A percentile compares a stretch with the other conserved stretches of the same genome.
Evolutionary conservation across 345 rosid species (phyloP).

Genomic region (Laguncularia racemosa): DNA sequence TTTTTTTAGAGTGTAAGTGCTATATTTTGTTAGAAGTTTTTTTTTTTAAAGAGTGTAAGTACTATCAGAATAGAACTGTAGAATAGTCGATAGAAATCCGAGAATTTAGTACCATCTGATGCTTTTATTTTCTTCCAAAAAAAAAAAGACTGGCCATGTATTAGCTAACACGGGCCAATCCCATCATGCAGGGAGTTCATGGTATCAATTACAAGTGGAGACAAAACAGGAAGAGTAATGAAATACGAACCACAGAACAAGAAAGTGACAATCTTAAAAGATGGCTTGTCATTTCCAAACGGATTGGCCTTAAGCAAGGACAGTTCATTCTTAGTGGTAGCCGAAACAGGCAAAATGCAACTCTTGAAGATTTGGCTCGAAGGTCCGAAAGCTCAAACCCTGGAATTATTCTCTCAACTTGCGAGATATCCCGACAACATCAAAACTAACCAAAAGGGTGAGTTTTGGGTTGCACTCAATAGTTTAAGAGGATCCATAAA

Average conservation of each 20-base stretch:
- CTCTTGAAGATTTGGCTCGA: constrained; percentile 18
- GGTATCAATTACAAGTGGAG: constrained; percentile 14
- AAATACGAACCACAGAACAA: constrained; percentile 27
- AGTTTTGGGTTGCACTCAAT: constrained; percentile 55
- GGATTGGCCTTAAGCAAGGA: constrained; percentile 45
- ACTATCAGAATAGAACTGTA: too few relatives aligned
- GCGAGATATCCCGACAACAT: constrained; percentile 35
- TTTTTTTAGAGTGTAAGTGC: too few relatives aligned
- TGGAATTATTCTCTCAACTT: constrained; percentile 15
- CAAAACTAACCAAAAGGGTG: constrained; percentile 32
- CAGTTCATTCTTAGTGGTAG: constrained; percentile 29
- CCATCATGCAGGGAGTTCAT: constrained; percentile 17
- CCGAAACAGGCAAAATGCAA: constrained; percentile 18
- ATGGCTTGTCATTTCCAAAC: constrained; percentile 33
- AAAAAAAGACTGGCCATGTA: too few relatives aligned
- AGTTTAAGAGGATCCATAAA: constrained; percentile 23
- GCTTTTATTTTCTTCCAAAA: too few relatives aligned
- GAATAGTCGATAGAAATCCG: too few relatives aligned
- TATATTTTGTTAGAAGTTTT: too few relatives aligned
- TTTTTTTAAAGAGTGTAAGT: too few relatives aligned
- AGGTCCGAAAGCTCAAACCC: neutral
- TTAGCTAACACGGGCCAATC: too few relatives aligned
- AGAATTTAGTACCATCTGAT: too few relatives aligned
- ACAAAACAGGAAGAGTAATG: constrained; percentile 35
- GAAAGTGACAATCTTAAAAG: constrained; percentile 19